Base-by-base conservation (phyloP, 345 rosid species). In the Rhizophora apiculata region DNA sequence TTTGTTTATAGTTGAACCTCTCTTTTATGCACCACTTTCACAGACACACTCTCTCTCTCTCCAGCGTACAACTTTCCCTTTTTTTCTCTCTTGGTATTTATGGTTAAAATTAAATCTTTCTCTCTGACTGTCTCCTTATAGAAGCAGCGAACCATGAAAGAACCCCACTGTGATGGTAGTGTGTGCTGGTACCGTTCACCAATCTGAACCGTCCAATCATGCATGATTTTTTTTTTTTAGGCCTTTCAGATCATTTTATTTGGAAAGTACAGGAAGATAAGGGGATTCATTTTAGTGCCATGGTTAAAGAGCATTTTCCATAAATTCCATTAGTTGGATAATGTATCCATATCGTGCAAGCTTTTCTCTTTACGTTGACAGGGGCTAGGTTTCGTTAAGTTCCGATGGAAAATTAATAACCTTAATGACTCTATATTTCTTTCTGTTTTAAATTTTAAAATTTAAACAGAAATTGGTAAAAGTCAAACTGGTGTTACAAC, bases 1-100 rank as follows among this genome's bases (percentile, higher is more conserved):
- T 74, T 48, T 65, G 34, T 52, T 49, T 61, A 64, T 57, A n/a
- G 30, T 30, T 26, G 15, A 55, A 55, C 59, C 34, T 58, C 55
- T 39, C 9, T 30, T 52, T 48, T 32, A 54, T 27, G 21, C 36
- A 24, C 37, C 9, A 20, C 53, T 10, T 62, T 29, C 46, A 0
- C n/a, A 6, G 37, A 1, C 11, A 3, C n/a, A 6, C 37, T n/a
- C 59, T 22, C 29, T 55, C 26, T 53, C 26, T 8, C 16, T 9
- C 37, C 0, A 0, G 10, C 37, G 1, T 7, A 1, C 37, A 8
- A 7, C 37, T 34, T 7, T 34, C 37, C 37, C 37, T 8, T 34
- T 34, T 34, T 8, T 34, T 8, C 6, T 9, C 1, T 2, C 7
- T 34, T 1, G 37, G 37, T 34, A 39, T 39, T 39, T 3, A 39